phyloP scores from a whole-genome alignment of 257 asterid species.

The Primulina huaijiensis region DNA sequence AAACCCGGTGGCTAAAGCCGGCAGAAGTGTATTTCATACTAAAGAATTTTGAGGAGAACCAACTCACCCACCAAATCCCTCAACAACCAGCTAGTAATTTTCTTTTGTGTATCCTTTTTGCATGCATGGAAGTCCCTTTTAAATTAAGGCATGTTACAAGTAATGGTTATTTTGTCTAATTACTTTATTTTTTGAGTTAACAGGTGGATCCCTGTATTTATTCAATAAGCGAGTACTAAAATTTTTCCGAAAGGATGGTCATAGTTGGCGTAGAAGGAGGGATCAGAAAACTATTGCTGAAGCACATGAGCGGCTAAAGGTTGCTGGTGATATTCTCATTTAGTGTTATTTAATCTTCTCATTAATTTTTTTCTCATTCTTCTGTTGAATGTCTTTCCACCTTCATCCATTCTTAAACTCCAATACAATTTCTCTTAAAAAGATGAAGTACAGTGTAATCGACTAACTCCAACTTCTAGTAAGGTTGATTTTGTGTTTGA shows the following conservation, averaged over 20 bases:
- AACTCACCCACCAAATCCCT: constrained; percentile 67
- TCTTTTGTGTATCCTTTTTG: constrained; percentile 17
- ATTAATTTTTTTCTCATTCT: not conserved
- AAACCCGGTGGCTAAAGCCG: constrained; percentile 87
- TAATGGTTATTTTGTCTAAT: constrained; percentile 4
- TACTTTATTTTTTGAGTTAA: constrained; percentile 20
- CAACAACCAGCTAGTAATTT: constrained; percentile 67
- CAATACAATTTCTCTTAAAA: not conserved
- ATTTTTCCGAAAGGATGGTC: constrained; percentile 91
- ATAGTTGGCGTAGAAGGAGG: constrained; percentile 87
- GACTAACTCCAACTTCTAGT: not conserved
- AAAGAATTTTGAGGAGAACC: constrained; percentile 61
- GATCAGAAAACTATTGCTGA: constrained; percentile 90
- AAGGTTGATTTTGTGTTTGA: constrained; percentile 2
- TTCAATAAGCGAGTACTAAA: constrained; percentile 80
- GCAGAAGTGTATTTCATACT: constrained; percentile 73
- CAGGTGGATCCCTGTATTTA: constrained; percentile 83
- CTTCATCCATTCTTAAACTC: constrained; percentile 12
- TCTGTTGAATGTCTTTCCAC: not conserved
- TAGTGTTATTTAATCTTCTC: constrained; percentile 10
- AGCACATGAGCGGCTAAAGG: constrained; percentile 98
- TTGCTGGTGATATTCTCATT: constrained; percentile 28
- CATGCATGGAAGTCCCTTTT: constrained; percentile 11
- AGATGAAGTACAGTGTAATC: not conserved
- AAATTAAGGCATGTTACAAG: constrained; percentile 14